Evolutionary conservation across 768 basidiomycete species (phyloP).

Genomic region (Phaeolepiota aurea): DNA sequence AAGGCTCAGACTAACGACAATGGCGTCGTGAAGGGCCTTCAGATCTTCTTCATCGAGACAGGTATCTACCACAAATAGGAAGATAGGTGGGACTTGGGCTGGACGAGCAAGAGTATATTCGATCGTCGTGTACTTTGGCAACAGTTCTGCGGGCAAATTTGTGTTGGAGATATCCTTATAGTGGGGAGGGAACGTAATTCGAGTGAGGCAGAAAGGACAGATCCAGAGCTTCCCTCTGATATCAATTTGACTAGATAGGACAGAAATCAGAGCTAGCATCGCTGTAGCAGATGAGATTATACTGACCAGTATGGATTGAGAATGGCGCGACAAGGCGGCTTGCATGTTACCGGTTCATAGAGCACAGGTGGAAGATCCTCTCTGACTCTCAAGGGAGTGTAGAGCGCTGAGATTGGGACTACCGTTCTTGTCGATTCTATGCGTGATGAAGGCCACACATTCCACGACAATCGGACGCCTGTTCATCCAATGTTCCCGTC

Average conservation of each 20-base stretch:
- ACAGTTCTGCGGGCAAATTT: constrained; percentile 90
- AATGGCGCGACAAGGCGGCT: constrained; percentile 94
- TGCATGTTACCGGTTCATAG: constrained; percentile 98
- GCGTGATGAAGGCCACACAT: constrained; percentile 96
- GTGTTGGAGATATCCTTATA: constrained; percentile 98
- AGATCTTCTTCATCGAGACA: constrained; percentile 95
- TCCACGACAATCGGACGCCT: constrained; percentile 97
- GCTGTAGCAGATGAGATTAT: constrained; percentile 4
- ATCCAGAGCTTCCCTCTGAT: constrained; percentile 99
- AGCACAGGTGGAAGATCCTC: constrained; percentile 93
- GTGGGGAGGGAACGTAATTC: constrained; percentile 96
- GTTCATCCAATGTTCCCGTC: no score
- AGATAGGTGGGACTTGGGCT: constrained; percentile 89
- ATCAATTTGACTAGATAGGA: constrained; percentile 78
- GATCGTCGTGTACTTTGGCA: constrained; percentile 98
- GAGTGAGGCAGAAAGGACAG: constrained; percentile 95
- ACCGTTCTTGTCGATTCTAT: constrained; percentile 98
- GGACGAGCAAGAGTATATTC: constrained; percentile 96
- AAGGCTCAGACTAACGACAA: constrained; percentile 88
- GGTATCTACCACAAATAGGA: constrained; percentile 95
- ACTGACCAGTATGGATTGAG: constrained; percentile 92
- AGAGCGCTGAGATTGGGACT: constrained; percentile 96
- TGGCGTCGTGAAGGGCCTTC: constrained; percentile 89
- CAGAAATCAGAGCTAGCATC: constrained; percentile 5
- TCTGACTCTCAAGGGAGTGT: constrained; percentile 89